Evolutionary conservation across 2,329 filamentous ascomycete genomes (phyloP).

Genomic region (Akanthomyces dipterigenus): DNA sequence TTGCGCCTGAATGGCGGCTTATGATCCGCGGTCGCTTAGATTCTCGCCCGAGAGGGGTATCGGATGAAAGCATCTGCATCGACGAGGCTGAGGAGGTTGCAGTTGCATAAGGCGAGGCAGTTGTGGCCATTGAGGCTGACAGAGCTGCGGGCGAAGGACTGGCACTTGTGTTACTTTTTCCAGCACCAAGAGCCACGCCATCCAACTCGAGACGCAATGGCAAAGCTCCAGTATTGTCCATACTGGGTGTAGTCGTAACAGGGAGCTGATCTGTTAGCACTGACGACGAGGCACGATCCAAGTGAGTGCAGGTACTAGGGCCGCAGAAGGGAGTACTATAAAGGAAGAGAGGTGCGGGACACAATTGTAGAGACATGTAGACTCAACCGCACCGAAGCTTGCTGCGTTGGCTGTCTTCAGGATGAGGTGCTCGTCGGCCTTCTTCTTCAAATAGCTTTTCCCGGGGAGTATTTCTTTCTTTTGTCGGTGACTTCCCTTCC

Average conservation of each 20-base stretch:
- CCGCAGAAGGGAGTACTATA: background rate
- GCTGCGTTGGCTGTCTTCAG: background rate
- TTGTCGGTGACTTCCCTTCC: background rate
- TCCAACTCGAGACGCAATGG: background rate
- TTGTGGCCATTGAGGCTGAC: background rate
- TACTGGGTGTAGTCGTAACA: background rate
- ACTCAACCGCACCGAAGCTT: background rate
- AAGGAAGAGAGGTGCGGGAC: background rate
- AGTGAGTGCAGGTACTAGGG: background rate
- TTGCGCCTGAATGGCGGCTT: background rate
- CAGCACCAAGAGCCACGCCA: background rate
- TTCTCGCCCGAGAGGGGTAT: background rate
- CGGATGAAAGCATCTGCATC: background rate
- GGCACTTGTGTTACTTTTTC: background rate
- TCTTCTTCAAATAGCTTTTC: background rate
- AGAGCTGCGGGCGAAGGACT: background rate
- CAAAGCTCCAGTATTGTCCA: background rate
- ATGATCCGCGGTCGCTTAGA: background rate
- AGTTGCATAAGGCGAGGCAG: background rate
- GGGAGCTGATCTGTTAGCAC: background rate
- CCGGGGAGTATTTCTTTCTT: background rate
- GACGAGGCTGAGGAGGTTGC: background rate
- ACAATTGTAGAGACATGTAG: conserved; percentile 8
- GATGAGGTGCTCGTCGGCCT: background rate
- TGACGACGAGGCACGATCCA: background rate